Evolutionary conservation across 768 basidiomycete genomes (phyloP), one percentile per base, ranked within the genome.

Genomic region (Kwoniella europaea): DNA sequence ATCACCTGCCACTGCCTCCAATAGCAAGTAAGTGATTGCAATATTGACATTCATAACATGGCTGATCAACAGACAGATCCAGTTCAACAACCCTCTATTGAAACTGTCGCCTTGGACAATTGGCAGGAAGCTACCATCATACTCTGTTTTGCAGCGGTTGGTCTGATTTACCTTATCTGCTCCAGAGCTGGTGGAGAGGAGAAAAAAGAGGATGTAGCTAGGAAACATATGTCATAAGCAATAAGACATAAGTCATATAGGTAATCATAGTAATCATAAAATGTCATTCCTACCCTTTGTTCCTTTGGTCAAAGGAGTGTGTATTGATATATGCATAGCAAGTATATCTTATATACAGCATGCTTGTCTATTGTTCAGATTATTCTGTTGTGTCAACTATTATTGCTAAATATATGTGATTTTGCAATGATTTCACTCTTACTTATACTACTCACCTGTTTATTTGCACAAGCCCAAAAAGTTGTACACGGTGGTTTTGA

Each of bases 41-140:
- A 4, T 50, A 15, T 50, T 50, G 46, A 15, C 35, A 35, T 35
- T 35, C 35, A 35, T 35, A 35, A 35, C 35, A 35, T 50, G 12
- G 46, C 46, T 50, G 18, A 50, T 50, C 46, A 50, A 10, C 12
- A 4, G 3, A 22, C 18, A 50, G 46, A 15, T 13, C 46, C 46
- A 16, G 46, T 50, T 0, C 59, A 44, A 41, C 59, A 66, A 12
- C 15, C 65, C n/a, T n/a, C 44, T 12, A 61, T 53, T 46, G 69
- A 74, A 2, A 29, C 46, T 27, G 20, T 65, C 1, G 75, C 63
- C 7, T 18, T 76, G 46, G 79, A 80, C 42, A 77, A 75, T 53
- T 80, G 79, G 79, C 79, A 80, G 42, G 79, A 80, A 63, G 76
- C 76, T 5, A 80, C 79, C 5, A 74, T 80, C 55, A 74, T 80